Evolutionary conservation across 2,329 filamentous ascomycete genomes (phyloP).

Genomic region (Colletotrichum shisoi): DNA sequence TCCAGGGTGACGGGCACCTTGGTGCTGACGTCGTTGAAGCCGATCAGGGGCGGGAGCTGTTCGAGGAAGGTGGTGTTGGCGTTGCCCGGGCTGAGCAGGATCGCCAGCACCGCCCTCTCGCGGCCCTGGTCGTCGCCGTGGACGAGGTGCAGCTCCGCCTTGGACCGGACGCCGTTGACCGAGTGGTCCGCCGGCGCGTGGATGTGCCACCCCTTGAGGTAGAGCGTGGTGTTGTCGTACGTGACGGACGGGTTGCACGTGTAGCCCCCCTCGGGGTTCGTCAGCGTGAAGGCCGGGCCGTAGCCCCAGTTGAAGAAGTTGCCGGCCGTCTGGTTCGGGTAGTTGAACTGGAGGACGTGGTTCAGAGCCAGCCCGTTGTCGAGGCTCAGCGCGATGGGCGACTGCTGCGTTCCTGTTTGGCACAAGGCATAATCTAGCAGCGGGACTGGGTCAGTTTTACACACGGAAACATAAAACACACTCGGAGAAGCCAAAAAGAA

Average conservation of each 20-base stretch:
- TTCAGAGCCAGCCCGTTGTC: slow-evolving; percentile 51
- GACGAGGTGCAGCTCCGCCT: slow-evolving; percentile 60
- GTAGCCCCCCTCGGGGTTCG: slow-evolving; percentile 48
- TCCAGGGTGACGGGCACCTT: slow-evolving; percentile 43
- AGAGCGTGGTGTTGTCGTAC: slow-evolving; percentile 57
- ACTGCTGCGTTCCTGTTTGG: slow-evolving; percentile 60
- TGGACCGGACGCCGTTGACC: slow-evolving; percentile 52
- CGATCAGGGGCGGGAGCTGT: slow-evolving; percentile 53
- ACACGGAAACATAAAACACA: neutral
- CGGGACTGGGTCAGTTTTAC: neutral
- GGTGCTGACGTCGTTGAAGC: slow-evolving; percentile 48
- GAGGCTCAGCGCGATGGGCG: slow-evolving; percentile 56
- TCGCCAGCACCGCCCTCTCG: slow-evolving; percentile 55
- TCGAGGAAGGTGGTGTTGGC: slow-evolving; percentile 51
- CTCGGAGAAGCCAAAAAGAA: no score
- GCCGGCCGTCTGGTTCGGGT: slow-evolving; percentile 48
- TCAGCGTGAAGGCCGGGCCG: slow-evolving; percentile 54
- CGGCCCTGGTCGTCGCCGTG: slow-evolving; percentile 54
- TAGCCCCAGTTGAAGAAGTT: slow-evolving; percentile 60
- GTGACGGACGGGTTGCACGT: slow-evolving; percentile 52
- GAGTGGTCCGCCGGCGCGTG: slow-evolving; percentile 60
- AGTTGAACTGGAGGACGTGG: slow-evolving; percentile 55
- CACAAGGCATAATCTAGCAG: slow-evolving; percentile 46
- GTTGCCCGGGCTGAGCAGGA: slow-evolving; percentile 56
- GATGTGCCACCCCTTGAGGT: slow-evolving; percentile 60